These are phyloP conservation scores for Zoysia pacifica DNA, from an alignment of 176 grass and related monocot species.

Conservation along the genomic window DNA sequence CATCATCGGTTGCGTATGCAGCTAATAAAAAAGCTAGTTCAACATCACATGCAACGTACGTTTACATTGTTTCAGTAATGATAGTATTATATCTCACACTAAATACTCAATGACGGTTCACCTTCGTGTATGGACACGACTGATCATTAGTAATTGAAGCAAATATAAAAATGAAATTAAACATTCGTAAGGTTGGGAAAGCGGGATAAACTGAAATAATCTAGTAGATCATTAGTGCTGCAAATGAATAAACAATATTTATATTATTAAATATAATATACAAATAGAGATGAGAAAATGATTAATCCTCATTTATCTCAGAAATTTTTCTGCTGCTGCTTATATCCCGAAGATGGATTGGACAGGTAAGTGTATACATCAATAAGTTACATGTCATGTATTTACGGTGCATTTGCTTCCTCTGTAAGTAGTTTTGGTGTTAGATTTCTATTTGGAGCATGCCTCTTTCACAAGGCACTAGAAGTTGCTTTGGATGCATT, in stretches of 20 bases:
- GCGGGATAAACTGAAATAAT: neutral
- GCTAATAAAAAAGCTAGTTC: neutral
- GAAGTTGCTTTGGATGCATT: constrained; percentile 54
- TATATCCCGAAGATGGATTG: neutral
- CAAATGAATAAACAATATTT: neutral
- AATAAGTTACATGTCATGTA: constrained; percentile 65
- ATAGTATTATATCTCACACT: neutral
- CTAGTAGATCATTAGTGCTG: neutral
- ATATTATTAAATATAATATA: constrained; percentile 45
- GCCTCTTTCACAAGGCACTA: constrained; percentile 56
- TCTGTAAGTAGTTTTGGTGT: constrained; percentile 54
- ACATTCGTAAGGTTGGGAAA: neutral
- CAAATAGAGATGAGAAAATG: constrained; percentile 21
- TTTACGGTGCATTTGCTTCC: constrained; percentile 45
- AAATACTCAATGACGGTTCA: neutral
- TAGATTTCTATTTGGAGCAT: constrained; percentile 51
- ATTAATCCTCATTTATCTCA: constrained; percentile 26
- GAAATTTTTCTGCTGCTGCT: constrained; percentile 23
- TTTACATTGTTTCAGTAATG: neutral
- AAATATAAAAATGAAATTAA: neutral
- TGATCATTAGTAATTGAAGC: neutral
- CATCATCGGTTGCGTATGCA: constrained; percentile 4
- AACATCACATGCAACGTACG: constrained; percentile 23
- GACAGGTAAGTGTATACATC: constrained; percentile 39
- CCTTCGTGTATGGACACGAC: neutral